Conservation (phyloP, 306 rosid species). For the Dalbergia oliveri region DNA sequence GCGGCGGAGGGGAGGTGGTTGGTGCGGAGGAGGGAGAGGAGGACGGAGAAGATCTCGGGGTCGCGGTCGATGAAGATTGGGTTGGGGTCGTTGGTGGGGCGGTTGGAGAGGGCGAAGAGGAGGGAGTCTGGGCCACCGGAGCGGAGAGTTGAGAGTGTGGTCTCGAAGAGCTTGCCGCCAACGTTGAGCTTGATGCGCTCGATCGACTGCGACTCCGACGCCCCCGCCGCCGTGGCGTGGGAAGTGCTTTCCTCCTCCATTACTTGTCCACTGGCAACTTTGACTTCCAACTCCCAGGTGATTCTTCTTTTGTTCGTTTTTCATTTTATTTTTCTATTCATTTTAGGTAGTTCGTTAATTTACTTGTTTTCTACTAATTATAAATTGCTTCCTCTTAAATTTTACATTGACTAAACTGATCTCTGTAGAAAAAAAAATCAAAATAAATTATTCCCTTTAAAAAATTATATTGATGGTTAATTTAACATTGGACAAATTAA, state of each 20-base stretch:
- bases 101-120: constrained; percentile 71
- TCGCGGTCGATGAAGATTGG: constrained; percentile 93
- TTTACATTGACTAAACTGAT: too few relatives aligned
- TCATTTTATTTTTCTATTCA: not conserved
- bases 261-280: not conserved
- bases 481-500: too few relatives aligned
- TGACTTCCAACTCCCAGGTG: too few relatives aligned
- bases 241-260: constrained; percentile 57
- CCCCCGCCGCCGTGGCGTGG: not conserved
- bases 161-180: constrained; percentile 87
- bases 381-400: too few relatives aligned
- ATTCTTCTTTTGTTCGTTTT: not conserved
- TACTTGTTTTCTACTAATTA: too few relatives aligned
- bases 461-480: too few relatives aligned
- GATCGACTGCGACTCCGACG: constrained; percentile 15
- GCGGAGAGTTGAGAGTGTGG: constrained; percentile 74
- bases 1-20: constrained; percentile 74
- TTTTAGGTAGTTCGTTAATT: too few relatives aligned
- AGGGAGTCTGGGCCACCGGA: constrained; percentile 84
- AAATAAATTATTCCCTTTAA: too few relatives aligned
- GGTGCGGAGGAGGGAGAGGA: constrained; percentile 85
- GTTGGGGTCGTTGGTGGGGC: constrained; percentile 52
- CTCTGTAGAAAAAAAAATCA: too few relatives aligned
- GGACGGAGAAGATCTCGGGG: constrained; percentile 85
- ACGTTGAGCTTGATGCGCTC: constrained; percentile 90